phyloP scores from a whole-genome alignment of 768 basidiomycete species.

The Crucibulum laeve region DNA sequence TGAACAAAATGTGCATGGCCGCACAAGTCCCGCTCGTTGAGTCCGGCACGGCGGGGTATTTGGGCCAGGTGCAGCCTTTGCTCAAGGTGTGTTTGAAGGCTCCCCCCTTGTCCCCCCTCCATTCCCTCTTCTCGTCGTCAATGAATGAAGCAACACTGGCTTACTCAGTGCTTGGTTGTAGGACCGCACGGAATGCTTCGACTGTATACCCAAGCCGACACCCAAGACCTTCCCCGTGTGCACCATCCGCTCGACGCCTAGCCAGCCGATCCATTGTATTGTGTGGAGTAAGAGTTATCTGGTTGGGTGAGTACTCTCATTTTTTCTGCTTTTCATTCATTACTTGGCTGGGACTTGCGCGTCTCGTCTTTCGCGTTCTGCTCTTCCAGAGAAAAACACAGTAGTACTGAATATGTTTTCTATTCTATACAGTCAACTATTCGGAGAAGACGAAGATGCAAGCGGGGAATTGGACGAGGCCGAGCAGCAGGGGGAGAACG shows the following conservation, averaged over 20 bases:
- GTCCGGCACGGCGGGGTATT: constrained; percentile 94
- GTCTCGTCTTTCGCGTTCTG: neutral
- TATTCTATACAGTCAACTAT: constrained; percentile 66
- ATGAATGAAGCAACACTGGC: neutral
- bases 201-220: constrained; percentile 89
- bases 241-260: constrained; percentile 95
- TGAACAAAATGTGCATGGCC: constrained; percentile 98
- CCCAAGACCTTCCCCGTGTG: constrained; percentile 97
- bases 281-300: constrained; percentile 99
- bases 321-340: neutral
- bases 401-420: constrained; percentile 2
- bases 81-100: constrained; percentile 53
- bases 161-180: constrained; percentile 19
- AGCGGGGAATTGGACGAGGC: constrained; percentile 85
- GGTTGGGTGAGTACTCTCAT: constrained; percentile 58
- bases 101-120: neutral
- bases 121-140: neutral
- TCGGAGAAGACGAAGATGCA: constrained; percentile 89
- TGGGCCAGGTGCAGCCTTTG: constrained; percentile 95
- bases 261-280: constrained; percentile 97
- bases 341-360: neutral
- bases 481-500: constrained; percentile 90
- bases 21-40: constrained; percentile 88
- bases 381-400: neutral
- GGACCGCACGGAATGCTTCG: constrained; percentile 93